Base-by-base conservation (phyloP, 2,329 filamentous ascomycete genomes). In the Sporothrix humicola region DNA sequence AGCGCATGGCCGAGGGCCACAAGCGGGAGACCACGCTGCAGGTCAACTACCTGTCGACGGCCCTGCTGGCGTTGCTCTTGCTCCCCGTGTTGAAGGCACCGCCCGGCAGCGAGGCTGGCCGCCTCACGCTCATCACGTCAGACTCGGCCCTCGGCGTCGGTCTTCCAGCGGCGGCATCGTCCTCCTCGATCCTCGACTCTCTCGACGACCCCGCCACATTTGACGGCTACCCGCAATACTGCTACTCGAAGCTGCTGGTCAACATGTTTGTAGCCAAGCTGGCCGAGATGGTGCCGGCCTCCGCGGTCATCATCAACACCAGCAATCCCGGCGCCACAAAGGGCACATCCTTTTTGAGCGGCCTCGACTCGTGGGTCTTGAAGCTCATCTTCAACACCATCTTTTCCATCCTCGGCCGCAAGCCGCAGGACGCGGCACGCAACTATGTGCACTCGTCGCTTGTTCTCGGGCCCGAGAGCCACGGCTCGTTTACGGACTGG, bases 11-110 rank as follows among this genome's bases (percentile, higher is more conserved):
- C 42, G 61, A 65, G 42, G 61, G 61, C 61, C 20, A 65, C 17
- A 48, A 65, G 42, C 17, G 63, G 20, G 63, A 66, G 63, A 26
- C 44, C 9, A 68, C 46, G 5, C 63, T 68, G 6, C 63, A 52
- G 44, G 44, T 52, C 23, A 52, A 68, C 46, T 52, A 50, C 63
- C n/a, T 68, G 63, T 68, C 63, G 63, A 68, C 63, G 20, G 63
- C 61, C 12, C 13, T 50, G 20, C 23, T 68, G 20, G 4, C 44
- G 7, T 3, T 68, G 2, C 20, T 52, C 5, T 10, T 68, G 20
- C 63, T 52, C 6, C 44, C 63, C 13, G 5, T 52, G 10, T 10
- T 52, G 10, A 68, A 68, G 23, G 42, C 63, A 8, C 9, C 20
- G 63, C 7, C 59, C 1, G 15, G 8, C 2, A 3, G 7, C 26